Percentiles rank a stretch among this genome's conserved stretches.
Evolutionary conservation across 176 grass and related monocot genomes (phyloP).

Genomic region (Bonia amplexicaulis): DNA sequence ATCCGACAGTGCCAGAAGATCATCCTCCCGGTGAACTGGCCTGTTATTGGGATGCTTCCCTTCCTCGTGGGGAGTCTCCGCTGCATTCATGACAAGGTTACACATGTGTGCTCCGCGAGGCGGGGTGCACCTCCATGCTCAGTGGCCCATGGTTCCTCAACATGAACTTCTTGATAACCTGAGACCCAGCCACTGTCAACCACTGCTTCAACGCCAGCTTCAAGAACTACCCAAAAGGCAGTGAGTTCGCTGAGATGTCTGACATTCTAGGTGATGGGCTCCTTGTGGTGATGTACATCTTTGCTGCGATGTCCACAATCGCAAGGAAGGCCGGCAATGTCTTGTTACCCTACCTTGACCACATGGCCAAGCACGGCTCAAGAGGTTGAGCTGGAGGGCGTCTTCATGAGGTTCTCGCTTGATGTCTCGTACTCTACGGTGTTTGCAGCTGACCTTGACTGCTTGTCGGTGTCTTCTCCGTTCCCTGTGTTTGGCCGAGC

Average conservation of each 20-base stretch:
- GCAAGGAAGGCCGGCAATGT: constrained; percentile 25
- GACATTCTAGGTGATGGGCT: constrained; percentile 55
- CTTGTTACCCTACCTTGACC: constrained; percentile 52
- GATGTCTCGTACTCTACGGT: constrained; percentile 53
- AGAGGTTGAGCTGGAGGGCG: constrained; percentile 43
- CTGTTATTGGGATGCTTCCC: constrained; percentile 59
- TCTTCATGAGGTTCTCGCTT: constrained; percentile 54
- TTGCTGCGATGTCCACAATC: constrained; percentile 37
- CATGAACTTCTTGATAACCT: constrained; percentile 47
- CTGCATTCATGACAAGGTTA: constrained; percentile 43
- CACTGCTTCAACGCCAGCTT: constrained; percentile 53
- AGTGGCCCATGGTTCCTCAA: constrained; percentile 48
- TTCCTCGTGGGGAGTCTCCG: constrained; percentile 10
- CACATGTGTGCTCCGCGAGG: constrained; percentile 14
- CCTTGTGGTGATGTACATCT: constrained; percentile 38
- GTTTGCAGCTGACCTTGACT: constrained; percentile 44
- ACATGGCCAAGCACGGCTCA: constrained; percentile 18
- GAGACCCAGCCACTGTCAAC: constrained; percentile 60
- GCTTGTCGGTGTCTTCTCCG: constrained; percentile 38
- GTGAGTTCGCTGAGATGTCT: constrained; percentile 57
- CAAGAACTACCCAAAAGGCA: constrained; percentile 55
- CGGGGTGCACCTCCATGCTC: constrained; percentile 39
- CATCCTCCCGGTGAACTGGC: constrained; percentile 45
- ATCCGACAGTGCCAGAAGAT: constrained; percentile 5
- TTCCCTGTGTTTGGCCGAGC: constrained; percentile 41